Evolutionary conservation across 129 eudicot species (phyloP).

Genomic region (Chrysanthemum lavandulifolium): DNA sequence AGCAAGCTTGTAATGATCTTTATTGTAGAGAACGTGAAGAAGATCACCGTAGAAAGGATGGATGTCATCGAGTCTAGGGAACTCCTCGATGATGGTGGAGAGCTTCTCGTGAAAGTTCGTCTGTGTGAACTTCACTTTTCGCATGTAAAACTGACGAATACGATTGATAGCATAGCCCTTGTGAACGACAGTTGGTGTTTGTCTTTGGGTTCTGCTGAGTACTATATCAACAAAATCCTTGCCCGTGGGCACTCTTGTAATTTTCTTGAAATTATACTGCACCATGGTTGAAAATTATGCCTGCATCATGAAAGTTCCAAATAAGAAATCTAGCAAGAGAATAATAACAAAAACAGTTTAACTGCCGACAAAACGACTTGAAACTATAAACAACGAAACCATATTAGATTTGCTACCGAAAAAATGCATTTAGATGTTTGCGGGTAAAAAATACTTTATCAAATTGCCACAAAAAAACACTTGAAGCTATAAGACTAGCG

Average conservation of each 20-base stretch:
- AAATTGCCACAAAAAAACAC: too few species aligned
- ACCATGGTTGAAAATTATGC: slow-evolving; percentile 52
- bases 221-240: slow-evolving; percentile 84
- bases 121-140: slow-evolving; percentile 80
- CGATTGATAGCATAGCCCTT: slow-evolving; percentile 94
- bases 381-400: background rate
- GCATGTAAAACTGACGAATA: slow-evolving; percentile 80
- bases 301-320: slow-evolving; percentile 17
- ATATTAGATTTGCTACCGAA: background rate
- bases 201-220: slow-evolving; percentile 82
- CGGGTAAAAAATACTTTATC: too few species aligned
- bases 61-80: slow-evolving; percentile 84
- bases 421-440: too few species aligned
- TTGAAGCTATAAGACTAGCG: too few species aligned
- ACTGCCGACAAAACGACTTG: background rate
- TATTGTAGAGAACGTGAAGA: slow-evolving; percentile 83
- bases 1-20: slow-evolving; percentile 96
- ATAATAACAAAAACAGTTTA: background rate
- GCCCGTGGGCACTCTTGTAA: slow-evolving; percentile 86
- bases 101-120: slow-evolving; percentile 83
- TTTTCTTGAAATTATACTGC: slow-evolving; percentile 89
- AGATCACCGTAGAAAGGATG: slow-evolving; percentile 96
- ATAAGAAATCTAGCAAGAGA: background rate
- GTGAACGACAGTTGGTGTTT: slow-evolving; percentile 92
- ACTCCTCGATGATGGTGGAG: slow-evolving; percentile 79